Base-by-base conservation (phyloP, 805 yeast genomes). In the Schwanniomyces polymorphus region DNA sequence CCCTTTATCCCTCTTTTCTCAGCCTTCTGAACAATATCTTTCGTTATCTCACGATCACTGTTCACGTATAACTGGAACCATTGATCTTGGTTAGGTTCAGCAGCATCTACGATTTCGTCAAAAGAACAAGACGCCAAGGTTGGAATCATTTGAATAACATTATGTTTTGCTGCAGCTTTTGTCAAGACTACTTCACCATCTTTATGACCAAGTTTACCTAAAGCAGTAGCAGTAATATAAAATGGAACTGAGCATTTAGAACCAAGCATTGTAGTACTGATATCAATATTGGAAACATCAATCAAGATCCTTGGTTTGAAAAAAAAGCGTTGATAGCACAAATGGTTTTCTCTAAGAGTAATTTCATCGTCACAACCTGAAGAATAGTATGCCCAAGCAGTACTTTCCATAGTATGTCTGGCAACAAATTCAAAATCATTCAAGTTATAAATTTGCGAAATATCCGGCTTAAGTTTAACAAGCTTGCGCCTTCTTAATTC, bases 351-450 rank as follows among this genome's bases (percentile, higher is more conserved):
- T 56, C 98, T 79, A 59, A 88, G 63, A 2, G 97, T 80, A 55
- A 92, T 81, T 70, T 92, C 98, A 65, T 92, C 98, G 66, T 92
- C 97, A 14, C 96, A 79, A 8, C 92, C 98, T 29, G 91, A 82
- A 4, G 95, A 86, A 63, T 91, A 92, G 67, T 92, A 92, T 11
- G 94, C 94, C 95, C 97, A 88, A 0, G 94, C 97, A 14, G 65
- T 64, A 43, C 81, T 82, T 27, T 88, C 79, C 75, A 92, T 73
- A 28, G 88, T 86, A 49, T 84, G 79, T 43, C 89, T 77, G 3
- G 98, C 97, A 39, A 92, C 81, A 56, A 80, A 79, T 65, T 92
- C 98, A 61, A 92, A 91, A 65, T 92, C 98, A 57, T 82, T 85
- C 49, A 89, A 57, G 59, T 94, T 92, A 61, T 84, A 81, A 48